Percentiles rank a stretch among this genome's conserved stretches.
Conservation (phyloP, 768 basidiomycete genomes). For the Suillus subaureus region DNA sequence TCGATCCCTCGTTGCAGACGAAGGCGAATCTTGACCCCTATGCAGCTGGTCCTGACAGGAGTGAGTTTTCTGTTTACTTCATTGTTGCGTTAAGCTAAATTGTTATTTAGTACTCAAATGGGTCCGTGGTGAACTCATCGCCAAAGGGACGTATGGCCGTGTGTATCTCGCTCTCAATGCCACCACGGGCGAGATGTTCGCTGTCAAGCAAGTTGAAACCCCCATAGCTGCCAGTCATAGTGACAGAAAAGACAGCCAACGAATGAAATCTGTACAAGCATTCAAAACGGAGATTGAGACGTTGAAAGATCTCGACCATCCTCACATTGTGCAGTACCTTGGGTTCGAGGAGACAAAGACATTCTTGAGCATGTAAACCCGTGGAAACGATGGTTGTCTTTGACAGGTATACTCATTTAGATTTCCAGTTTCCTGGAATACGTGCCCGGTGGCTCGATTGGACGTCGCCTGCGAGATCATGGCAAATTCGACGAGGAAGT, state of each 20-base stretch:
- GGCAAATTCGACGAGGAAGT: constrained; percentile 93
- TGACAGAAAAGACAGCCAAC: constrained; percentile 89
- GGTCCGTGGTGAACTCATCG: constrained; percentile 97
- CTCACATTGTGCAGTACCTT: constrained; percentile 96
- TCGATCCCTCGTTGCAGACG: constrained; percentile 68
- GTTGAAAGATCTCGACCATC: constrained; percentile 94
- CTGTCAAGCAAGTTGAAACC: constrained; percentile 97
- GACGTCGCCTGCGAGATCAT: constrained; percentile 85
- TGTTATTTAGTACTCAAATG: constrained; percentile 81
- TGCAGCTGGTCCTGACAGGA: constrained; percentile 55
- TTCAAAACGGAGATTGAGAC: constrained; percentile 95
- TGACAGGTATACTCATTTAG: constrained; percentile 9
- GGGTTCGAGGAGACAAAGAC: constrained; percentile 90
- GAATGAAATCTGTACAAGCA: constrained; percentile 84
- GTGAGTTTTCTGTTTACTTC: constrained; percentile 47
- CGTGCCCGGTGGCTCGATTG: constrained; percentile 95
- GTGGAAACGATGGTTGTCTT: not conserved
- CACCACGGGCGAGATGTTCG: constrained; percentile 97
- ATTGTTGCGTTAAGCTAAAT: constrained; percentile 18
- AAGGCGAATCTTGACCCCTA: constrained; percentile 63
- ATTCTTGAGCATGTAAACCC: constrained; percentile 86
- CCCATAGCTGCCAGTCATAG: constrained; percentile 72
- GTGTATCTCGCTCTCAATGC: constrained; percentile 97
- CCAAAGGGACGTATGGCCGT: constrained; percentile 94
- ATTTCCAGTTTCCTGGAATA: constrained; percentile 90